Evolutionary conservation across 257 asterid genomes (phyloP).

Genomic region (Capsicum pubescens): DNA sequence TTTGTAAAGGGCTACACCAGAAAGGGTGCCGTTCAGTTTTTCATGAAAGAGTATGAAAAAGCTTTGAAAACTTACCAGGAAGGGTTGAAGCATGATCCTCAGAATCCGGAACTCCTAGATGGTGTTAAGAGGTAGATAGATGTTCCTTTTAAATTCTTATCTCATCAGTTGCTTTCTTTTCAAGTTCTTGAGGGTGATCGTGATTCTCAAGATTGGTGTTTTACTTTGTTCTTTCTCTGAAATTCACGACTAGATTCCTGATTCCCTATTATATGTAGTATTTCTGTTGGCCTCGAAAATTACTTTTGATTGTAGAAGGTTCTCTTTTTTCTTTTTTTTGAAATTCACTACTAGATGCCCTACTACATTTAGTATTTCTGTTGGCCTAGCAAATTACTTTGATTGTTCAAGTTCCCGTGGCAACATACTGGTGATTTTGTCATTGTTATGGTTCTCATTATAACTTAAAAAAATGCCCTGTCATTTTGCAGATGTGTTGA

Average conservation of each 20-base stretch:
- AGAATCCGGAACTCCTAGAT: constrained; percentile 77
- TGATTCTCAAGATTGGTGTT: neutral
- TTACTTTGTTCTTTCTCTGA: neutral
- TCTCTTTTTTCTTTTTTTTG: no score
- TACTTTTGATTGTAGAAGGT: no score
- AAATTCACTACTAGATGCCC: no score
- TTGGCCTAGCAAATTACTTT: no score
- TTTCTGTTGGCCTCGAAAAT: no score
- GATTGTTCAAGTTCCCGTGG: no score
- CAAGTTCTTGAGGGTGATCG: constrained; percentile 37
- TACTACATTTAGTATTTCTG: no score
- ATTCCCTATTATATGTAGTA: no score
- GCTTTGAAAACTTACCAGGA: constrained; percentile 78
- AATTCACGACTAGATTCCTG: neutral
- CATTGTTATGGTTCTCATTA: neutral
- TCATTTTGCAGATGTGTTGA: constrained; percentile 67
- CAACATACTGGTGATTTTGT: no score
- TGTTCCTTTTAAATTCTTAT: constrained; percentile 1
- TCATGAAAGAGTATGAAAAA: constrained; percentile 78
- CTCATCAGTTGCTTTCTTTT: neutral
- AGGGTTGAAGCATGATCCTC: constrained; percentile 83
- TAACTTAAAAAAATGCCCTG: neutral
- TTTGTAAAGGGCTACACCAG: constrained; percentile 73
- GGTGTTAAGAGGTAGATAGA: constrained; percentile 74
- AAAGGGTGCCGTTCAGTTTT: constrained; percentile 72